A percentile compares a stretch with the other conserved stretches of the same genome.
phyloP scores from a whole-genome alignment of 2,329 filamentous ascomycete genomes.

The Karstenula rhodostoma region DNA sequence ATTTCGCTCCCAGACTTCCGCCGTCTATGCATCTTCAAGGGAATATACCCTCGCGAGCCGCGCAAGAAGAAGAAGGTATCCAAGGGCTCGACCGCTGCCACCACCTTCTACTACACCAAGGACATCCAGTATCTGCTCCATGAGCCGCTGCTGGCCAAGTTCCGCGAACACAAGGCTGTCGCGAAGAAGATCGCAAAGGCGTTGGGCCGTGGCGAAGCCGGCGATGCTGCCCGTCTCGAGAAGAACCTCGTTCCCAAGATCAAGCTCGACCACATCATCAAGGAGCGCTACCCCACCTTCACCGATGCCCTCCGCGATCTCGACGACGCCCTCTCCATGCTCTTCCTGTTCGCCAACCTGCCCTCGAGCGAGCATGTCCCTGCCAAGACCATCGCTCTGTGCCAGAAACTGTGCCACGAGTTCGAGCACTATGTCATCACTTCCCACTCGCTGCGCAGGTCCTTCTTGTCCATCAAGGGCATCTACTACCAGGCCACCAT shows the following conservation, averaged over 20 bases:
- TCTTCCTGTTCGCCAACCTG: constrained; percentile 96
- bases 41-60: constrained; percentile 96
- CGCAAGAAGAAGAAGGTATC: constrained; percentile 96
- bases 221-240: constrained; percentile 88
- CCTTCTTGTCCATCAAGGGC: constrained; percentile 97
- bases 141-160: constrained; percentile 91
- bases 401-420: constrained; percentile 90
- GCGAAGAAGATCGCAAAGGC: constrained; percentile 97
- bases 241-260: constrained; percentile 89
- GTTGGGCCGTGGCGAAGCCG: constrained; percentile 87
- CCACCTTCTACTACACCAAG: constrained; percentile 91
- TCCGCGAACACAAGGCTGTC: constrained; percentile 94
- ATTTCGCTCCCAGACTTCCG: constrained; percentile 97
- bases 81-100: constrained; percentile 87
- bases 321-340: constrained; percentile 95
- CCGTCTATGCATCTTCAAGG: constrained; percentile 99
- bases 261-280: constrained; percentile 94
- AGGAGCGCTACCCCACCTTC: constrained; percentile 97
- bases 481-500: constrained; percentile 99
- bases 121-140: constrained; percentile 98
- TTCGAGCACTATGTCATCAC: constrained; percentile 98
- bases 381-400: constrained; percentile 93
- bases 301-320: constrained; percentile 92
- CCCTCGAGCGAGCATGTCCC: constrained; percentile 89
- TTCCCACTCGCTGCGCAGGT: constrained; percentile 90